Evolutionary conservation across 495 filamentous ascomycete genomes (phyloP), one percentile per base, ranked within the genome.

Genomic region (Ramalina intermedia): DNA sequence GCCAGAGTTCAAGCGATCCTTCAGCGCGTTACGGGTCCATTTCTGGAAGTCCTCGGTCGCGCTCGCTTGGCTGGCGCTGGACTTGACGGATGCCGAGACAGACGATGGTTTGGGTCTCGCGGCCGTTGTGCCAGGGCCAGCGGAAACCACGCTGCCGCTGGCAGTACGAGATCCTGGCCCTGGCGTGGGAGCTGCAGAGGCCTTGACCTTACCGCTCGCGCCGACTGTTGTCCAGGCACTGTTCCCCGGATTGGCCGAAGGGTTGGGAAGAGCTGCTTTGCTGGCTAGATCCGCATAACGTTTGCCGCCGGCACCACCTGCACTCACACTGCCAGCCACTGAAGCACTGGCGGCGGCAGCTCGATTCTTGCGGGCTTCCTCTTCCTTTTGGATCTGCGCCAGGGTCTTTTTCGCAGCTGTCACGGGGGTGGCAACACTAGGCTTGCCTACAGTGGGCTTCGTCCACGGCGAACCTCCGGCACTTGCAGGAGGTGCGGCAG

Each of bases 221-320:
- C 93, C 93, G 39, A 96, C 91, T 0, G 89, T 96, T 29, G 87
- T 90, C 93, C 93, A 96, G 17, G 87, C 88, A 37, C 81, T 72
- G 16, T 60, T 55, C 21, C 65, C 54, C 8, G 59, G 59, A 37
- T 68, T 58, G 29, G 29, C 29, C 11, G 44, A 23, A 41, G 63
- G 61, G 41, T 62, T 55, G 45, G 64, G 60, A n/a, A 67, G 63
- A 20, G 71, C 63, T 18, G 66, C 68, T 68, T 96, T 96, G 67
- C 87, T 79, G 18, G 93, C 93, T 35, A 98, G 79, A 60, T 96
- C 89, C 6, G 91, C 93, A 67, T 98, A 98, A 16, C 91, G 79
- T 68, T 96, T 98, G 16, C 84, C 84, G 37, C 72, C 69, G 20
- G 78, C 65, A 13, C 66, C 60, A 13, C 66, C 60, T n/a, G 72